Evolutionary conservation across 176 grass and related monocot genomes (phyloP).

Genomic region (Oryza nivara): DNA sequence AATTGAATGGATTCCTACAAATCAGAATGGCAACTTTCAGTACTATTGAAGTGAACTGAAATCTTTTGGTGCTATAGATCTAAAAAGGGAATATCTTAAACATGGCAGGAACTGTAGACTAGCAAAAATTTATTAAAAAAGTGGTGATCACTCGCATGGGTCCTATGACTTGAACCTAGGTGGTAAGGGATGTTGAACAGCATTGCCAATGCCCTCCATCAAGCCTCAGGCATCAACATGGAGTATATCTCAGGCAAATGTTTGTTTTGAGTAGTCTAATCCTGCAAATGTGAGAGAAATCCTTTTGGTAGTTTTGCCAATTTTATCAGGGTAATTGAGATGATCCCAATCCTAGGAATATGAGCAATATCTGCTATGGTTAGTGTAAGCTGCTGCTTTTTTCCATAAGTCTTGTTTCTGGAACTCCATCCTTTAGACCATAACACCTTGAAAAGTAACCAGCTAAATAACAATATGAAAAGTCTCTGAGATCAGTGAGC

Average conservation of each 20-base stretch:
- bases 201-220: no score
- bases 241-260: background rate
- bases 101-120: no score
- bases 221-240: no score
- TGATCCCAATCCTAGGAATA: constrained; percentile 6
- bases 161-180: no score
- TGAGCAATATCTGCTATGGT: background rate
- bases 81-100: no score
- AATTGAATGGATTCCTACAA: no score
- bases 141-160: no score
- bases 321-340: constrained; percentile 9
- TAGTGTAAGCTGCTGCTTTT: background rate
- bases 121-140: no score
- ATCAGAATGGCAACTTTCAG: no score
- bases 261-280: constrained; percentile 8
- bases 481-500: constrained; percentile 1
- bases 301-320: background rate
- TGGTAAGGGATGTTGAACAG: no score
- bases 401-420: background rate
- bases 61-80: no score
- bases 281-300: background rate
- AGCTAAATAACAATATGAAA: background rate
- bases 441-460: background rate
- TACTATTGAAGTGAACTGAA: no score
- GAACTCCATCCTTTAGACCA: background rate